These are phyloP conservation scores for Populus tomentosa DNA, from an alignment of 441 rosid genomes.

Conservation along the genomic window DNA sequence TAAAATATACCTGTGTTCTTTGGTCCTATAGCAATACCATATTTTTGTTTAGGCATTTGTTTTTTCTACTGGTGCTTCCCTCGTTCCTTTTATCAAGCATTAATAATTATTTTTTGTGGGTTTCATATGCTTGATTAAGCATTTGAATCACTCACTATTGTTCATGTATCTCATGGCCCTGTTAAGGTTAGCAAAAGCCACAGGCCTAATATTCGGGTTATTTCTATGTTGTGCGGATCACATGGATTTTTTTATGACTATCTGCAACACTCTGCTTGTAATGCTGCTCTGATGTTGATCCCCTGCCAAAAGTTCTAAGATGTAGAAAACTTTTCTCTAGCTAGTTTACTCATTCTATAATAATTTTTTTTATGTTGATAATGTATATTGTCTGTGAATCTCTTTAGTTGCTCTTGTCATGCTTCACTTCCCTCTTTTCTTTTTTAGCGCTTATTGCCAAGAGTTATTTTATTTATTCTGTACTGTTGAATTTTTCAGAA, in stretches of 20 bases:
- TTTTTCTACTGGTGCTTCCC: no score
- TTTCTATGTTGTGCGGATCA: not conserved
- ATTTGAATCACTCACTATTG: no score
- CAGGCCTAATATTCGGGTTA: not conserved
- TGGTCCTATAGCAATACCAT: not conserved
- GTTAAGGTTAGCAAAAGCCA: not conserved
- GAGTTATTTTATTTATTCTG: not conserved
- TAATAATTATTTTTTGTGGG: no score
- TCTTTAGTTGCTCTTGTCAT: not conserved
- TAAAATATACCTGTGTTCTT: not conserved
- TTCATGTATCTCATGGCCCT: not conserved
- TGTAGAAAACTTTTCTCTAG: not conserved
- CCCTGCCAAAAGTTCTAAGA: not conserved
- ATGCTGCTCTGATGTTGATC: not conserved
- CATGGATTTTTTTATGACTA: not conserved
- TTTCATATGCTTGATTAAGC: no score
- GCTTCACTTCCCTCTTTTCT: no score
- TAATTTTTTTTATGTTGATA: not conserved
- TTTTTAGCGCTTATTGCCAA: not conserved
- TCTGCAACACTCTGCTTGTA: not conserved
- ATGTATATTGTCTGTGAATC: not conserved
- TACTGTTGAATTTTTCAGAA: not conserved
- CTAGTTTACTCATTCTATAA: not conserved
- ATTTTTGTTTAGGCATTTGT: no score
- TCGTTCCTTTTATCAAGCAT: no score